phyloP scores from a whole-genome alignment of 176 grass and related monocot genomes.

The Oryza longistaminata region DNA sequence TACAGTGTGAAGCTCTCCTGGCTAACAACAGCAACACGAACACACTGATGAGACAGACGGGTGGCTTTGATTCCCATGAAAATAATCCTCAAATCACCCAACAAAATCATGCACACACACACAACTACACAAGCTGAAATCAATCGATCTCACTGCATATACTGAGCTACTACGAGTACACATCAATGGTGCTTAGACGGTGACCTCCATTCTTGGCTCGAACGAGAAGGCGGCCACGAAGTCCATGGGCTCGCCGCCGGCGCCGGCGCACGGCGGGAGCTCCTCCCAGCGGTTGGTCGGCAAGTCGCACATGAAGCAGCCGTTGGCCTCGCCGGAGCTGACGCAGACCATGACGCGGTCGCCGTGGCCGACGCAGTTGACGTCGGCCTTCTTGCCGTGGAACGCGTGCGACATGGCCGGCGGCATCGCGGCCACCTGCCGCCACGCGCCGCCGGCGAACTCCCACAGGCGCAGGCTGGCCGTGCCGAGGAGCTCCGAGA shows the following conservation, averaged over 20 bases:
- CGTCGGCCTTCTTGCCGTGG: slow-evolving; percentile 64
- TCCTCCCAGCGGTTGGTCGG: slow-evolving; percentile 60
- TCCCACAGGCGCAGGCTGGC: slow-evolving; percentile 81
- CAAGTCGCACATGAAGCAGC: slow-evolving; percentile 65
- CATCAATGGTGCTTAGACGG: slow-evolving; percentile 37
- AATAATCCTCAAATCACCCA: slow-evolving; percentile 31
- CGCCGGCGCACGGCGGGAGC: slow-evolving; percentile 40
- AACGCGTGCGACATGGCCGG: slow-evolving; percentile 74
- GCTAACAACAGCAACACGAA: background rate
- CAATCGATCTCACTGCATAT: background rate
- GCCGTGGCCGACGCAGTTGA: slow-evolving; percentile 75
- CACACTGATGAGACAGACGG: slow-evolving; percentile 21
- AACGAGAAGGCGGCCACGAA: slow-evolving; percentile 86
- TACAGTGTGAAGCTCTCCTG: background rate
- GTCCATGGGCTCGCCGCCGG: slow-evolving; percentile 45
- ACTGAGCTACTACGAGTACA: background rate
- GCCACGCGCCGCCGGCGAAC: slow-evolving; percentile 51
- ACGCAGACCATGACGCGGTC: slow-evolving; percentile 71
- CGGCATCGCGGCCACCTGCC: slow-evolving; percentile 82
- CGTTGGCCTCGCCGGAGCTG: slow-evolving; percentile 48
- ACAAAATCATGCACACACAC: slow-evolving; percentile 17
- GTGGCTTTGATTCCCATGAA: slow-evolving; percentile 44
- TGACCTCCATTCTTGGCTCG: slow-evolving; percentile 82
- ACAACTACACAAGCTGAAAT: background rate
- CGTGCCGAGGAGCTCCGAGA: slow-evolving; percentile 81